A percentile compares a stretch with the other conserved stretches of the same genome.
phyloP scores from a whole-genome alignment of 2,329 filamentous ascomycete genomes.

The Davidsoniella eucalypti region DNA sequence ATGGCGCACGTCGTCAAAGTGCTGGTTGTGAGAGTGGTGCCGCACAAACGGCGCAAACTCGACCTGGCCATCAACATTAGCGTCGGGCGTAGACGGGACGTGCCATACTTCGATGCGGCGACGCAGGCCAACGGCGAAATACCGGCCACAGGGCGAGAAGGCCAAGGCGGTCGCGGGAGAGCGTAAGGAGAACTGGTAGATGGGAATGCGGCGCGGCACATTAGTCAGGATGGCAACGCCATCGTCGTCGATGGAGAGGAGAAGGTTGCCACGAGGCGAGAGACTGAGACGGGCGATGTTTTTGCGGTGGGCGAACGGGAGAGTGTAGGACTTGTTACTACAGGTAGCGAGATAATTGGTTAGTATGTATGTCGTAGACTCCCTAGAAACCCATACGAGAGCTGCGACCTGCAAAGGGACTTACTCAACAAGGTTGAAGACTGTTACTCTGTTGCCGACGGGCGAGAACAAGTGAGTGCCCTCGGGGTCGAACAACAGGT shows the following conservation, averaged over 20 bases:
- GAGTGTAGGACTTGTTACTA: conserved; percentile 74
- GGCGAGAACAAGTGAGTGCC: conserved; percentile 91
- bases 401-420: not conserved
- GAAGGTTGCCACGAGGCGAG: conserved; percentile 75
- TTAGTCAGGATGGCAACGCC: conserved; percentile 89
- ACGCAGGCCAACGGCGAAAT: conserved; percentile 80
- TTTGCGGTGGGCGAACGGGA: conserved; percentile 81
- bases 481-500: conserved; percentile 90
- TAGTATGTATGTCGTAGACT: not conserved
- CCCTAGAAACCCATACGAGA: not conserved
- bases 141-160: conserved; percentile 78
- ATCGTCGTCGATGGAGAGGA: conserved; percentile 87
- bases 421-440: conserved; percentile 91
- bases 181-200: conserved; percentile 94
- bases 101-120: conserved; percentile 90
- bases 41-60: conserved; percentile 91
- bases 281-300: conserved; percentile 83
- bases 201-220: conserved; percentile 63
- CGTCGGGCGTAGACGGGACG: conserved; percentile 76
- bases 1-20: conserved; percentile 72
- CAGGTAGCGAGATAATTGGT: not conserved
- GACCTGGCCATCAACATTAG: conserved; percentile 61
- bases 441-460: conserved; percentile 86
- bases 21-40: conserved; percentile 70
- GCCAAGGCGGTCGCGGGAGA: conserved; percentile 65